Conservation (phyloP, 2,329 filamentous ascomycete genomes). For the Colletotrichum sidae region DNA sequence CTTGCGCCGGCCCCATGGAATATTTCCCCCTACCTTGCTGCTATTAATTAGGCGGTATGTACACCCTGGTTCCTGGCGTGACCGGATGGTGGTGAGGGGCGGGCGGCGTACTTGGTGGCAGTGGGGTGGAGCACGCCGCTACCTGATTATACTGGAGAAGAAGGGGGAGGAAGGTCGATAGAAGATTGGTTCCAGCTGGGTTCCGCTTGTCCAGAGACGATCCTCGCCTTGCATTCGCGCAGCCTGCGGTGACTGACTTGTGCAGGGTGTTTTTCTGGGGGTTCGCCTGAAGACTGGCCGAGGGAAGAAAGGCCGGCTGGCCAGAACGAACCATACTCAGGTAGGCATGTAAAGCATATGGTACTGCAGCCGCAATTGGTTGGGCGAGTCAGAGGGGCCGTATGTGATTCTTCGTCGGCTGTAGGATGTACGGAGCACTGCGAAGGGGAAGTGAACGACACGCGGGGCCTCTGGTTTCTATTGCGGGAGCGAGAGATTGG, state of each 20-base stretch:
- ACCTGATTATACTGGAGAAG: slow-evolving; percentile 3
- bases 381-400: slow-evolving; percentile 23
- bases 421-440: not conserved
- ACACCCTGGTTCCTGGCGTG: not conserved
- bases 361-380: slow-evolving; percentile 16
- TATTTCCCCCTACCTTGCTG: not conserved
- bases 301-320: not conserved
- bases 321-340: too few relatives aligned
- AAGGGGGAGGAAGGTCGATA: not conserved
- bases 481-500: not conserved
- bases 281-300: not conserved
- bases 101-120: slow-evolving; percentile 12
- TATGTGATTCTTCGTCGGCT: too few relatives aligned
- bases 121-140: not conserved
- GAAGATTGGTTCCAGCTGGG: slow-evolving; percentile 14
- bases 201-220: not conserved
- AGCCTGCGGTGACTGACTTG: not conserved
- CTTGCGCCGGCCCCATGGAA: slow-evolving; percentile 12
- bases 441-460: not conserved
- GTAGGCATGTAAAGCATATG: too few relatives aligned
- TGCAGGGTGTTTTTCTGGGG: slow-evolving; percentile 13
- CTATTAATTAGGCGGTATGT: not conserved
- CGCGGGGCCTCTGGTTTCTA: not conserved
- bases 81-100: slow-evolving; percentile 8
- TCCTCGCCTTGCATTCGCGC: not conserved